phyloP scores from a whole-genome alignment of 1,284 basidiomycete genomes.

The Crocinoboletus sp. region DNA sequence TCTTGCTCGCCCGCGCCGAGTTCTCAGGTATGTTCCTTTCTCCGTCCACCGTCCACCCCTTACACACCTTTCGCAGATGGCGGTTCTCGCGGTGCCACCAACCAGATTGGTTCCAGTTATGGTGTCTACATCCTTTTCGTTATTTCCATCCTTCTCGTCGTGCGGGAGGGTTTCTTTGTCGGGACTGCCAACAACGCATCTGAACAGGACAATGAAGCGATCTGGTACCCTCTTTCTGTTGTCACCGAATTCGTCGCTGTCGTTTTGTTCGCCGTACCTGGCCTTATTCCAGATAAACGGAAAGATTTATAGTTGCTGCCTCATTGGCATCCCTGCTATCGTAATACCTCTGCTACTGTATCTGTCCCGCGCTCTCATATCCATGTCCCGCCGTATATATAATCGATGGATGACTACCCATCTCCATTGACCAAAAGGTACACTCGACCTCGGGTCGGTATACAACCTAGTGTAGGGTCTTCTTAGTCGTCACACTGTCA shows the following conservation, averaged over 20 bases:
- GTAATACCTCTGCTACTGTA: no score
- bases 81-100: conserved; percentile 14
- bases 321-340: no score
- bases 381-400: no score
- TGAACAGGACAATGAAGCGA: conserved; percentile 39
- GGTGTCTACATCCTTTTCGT: conserved; percentile 34
- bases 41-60: not conserved
- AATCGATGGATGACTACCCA: no score
- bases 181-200: conserved; percentile 31
- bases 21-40: conserved; percentile 9
- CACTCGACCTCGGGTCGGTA: no score
- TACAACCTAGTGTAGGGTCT: no score
- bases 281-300: conserved; percentile 39
- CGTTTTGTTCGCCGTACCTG: conserved; percentile 37
- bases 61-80: conserved; percentile 7
- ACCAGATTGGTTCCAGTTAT: conserved; percentile 28
- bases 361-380: no score
- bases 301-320: no score
- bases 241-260: conserved; percentile 43
- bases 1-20: conserved; percentile 29
- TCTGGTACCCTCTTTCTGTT: conserved; percentile 47
- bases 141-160: conserved; percentile 38
- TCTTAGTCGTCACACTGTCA: no score
- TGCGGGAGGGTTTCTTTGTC: conserved; percentile 39
- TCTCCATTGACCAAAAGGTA: no score